Evolutionary conservation across 495 filamentous ascomycete species (phyloP), one percentile per base, ranked within the genome.

Genomic region (Entonaema liquescens): DNA sequence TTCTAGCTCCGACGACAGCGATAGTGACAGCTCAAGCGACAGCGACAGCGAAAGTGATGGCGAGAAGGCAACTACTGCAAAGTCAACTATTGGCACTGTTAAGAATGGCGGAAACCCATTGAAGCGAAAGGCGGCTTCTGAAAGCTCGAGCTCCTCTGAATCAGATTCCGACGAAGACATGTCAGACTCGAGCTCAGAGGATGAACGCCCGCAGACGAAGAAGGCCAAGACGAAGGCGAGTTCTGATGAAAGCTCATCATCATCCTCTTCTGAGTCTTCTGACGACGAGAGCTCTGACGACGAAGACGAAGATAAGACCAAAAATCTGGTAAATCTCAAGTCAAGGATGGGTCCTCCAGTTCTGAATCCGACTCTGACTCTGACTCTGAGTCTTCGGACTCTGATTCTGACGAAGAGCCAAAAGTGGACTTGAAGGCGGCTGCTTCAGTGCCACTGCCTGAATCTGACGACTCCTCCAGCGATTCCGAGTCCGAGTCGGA

Each of bases 41-140:
- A 67, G 64, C 59, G 73, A 72, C 23, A 79, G 77, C 68, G 88
- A 89, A 31, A 89, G 86, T 74, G 88, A 90, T 56, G 86, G 86
- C 70, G 84, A 89, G 42, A 86, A 90, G 62, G 75, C 76, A 35
- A 65, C 72, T 70, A 68, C 80, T 42, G 71, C 78, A 33, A 83
- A 85, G 64, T 44, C 82, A 12, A 76, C 82, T 29, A 74, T 79
- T 40, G 64, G 64, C 53, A 44, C 72, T 21, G 21, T 67, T 21
- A 65, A 50, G 15, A 28, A 67, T 12, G 68, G 72, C 5, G 71
- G 70, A 23, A 87, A 86, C 31, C 73, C 72, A 5, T 59, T 86
- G 65, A 92, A 93, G 81, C 89, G 90, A 67, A 92, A 93, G 81
- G 89, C 88, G 23, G 81, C 82, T 38, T 86, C 87, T 3, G 73